Percentiles rank a stretch among this genome's conserved stretches.
phyloP scores from a whole-genome alignment of 2,329 filamentous ascomycete species.

The Aschersonia sp. region DNA sequence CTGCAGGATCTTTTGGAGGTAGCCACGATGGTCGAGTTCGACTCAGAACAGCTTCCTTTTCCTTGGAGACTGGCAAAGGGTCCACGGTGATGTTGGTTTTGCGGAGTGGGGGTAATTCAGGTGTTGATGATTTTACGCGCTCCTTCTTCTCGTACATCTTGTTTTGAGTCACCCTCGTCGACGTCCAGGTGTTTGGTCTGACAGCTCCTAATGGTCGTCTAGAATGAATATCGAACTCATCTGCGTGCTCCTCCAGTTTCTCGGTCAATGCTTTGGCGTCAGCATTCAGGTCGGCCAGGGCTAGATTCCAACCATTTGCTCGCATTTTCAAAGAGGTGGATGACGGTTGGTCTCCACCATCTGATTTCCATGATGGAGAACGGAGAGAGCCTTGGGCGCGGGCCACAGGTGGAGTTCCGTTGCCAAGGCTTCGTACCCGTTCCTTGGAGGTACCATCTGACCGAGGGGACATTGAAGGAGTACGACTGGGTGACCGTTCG shows the following conservation, averaged over 20 bases:
- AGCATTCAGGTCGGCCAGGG: slow-evolving; percentile 51
- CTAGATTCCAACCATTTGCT: slow-evolving; percentile 63
- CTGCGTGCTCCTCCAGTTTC: slow-evolving; percentile 66
- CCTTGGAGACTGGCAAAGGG: slow-evolving; percentile 68
- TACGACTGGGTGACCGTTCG: slow-evolving; percentile 39
- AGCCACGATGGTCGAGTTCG: slow-evolving; percentile 74
- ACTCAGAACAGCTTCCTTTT: slow-evolving; percentile 73
- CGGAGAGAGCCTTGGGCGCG: slow-evolving; percentile 44
- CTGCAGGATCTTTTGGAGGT: slow-evolving; percentile 74
- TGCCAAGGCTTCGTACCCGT: slow-evolving; percentile 41
- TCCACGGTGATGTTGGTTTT: slow-evolving; percentile 73
- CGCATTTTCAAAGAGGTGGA: slow-evolving; percentile 34
- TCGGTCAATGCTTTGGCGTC: slow-evolving; percentile 66
- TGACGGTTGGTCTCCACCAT: slow-evolving; percentile 20
- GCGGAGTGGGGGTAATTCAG: slow-evolving; percentile 56
- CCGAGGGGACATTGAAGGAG: slow-evolving; percentile 37
- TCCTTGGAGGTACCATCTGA: slow-evolving; percentile 37
- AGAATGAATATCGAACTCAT: slow-evolving; percentile 32
- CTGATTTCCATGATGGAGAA: slow-evolving; percentile 40
- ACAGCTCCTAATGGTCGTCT: slow-evolving; percentile 14
- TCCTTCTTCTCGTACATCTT: slow-evolving; percentile 27
- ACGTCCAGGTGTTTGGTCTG: slow-evolving; percentile 27
- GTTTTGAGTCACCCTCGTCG: slow-evolving; percentile 17
- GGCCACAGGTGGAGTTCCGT: slow-evolving; percentile 46
- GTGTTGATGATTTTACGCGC: slow-evolving; percentile 49